A percentile compares a stretch with the other conserved stretches of the same genome.
phyloP scores from a whole-genome alignment of 2,329 filamentous ascomycete species.

The Trichophyton equinum region DNA sequence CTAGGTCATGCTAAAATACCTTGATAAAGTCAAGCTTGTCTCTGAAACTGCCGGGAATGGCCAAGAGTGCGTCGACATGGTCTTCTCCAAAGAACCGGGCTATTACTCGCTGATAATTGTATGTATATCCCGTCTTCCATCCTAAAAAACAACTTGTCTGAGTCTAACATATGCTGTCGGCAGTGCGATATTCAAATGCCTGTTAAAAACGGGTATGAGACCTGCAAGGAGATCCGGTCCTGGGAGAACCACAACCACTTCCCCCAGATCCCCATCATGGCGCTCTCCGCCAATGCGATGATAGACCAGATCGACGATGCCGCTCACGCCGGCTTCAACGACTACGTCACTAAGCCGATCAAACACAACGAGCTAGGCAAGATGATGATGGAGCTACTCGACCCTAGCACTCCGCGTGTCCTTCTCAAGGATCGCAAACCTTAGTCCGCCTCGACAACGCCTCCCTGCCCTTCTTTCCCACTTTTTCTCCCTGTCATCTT shows the following conservation, averaged over 20 bases:
- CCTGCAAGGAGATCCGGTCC: slow-evolving; percentile 34
- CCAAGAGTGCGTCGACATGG: slow-evolving; percentile 37
- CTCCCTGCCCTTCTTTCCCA: neutral
- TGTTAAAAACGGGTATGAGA: slow-evolving; percentile 38
- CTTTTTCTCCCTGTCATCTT: neutral
- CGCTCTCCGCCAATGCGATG: slow-evolving; percentile 39
- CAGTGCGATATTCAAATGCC: slow-evolving; percentile 42
- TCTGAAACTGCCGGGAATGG: slow-evolving; percentile 36
- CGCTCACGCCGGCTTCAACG: slow-evolving; percentile 36
- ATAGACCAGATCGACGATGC: slow-evolving; percentile 38
- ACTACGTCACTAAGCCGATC: slow-evolving; percentile 40
- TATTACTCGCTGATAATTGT: slow-evolving; percentile 40
- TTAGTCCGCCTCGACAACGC: neutral
- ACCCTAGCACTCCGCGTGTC: slow-evolving; percentile 29
- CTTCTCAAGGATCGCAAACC: slow-evolving; percentile 23
- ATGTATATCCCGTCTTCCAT: slow-evolving; percentile 16
- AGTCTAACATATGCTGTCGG: neutral
- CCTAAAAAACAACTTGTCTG: neutral
- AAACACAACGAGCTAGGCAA: slow-evolving; percentile 38
- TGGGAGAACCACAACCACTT: slow-evolving; percentile 37
- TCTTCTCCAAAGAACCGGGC: slow-evolving; percentile 34
- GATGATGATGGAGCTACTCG: slow-evolving; percentile 39
- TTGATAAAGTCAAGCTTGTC: slow-evolving; percentile 36
- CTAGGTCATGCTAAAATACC: slow-evolving; percentile 38
- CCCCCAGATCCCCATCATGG: slow-evolving; percentile 38